phyloP scores from a whole-genome alignment of 2,329 filamentous ascomycete species.

The Colletotrichum falcatum region DNA sequence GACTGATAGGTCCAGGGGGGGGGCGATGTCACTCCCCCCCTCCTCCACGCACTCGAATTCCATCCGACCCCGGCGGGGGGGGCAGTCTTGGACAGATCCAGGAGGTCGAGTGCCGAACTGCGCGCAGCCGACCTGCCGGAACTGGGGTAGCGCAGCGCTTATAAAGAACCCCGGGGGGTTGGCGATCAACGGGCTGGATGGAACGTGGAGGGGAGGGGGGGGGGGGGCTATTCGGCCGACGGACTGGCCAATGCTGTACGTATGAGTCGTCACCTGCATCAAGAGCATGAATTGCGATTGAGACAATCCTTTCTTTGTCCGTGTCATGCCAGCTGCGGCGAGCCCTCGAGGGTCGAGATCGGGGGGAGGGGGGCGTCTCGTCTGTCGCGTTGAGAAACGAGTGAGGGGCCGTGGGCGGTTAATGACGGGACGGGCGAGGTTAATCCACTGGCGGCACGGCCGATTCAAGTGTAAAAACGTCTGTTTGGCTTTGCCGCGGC shows the following conservation, averaged over 20 bases:
- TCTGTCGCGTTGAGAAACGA: neutral
- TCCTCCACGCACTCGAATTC: neutral
- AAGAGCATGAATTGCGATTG: neutral
- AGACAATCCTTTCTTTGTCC: neutral
- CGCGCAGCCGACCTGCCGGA: conserved; percentile 35
- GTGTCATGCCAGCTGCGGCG: neutral
- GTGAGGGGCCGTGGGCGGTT: neutral
- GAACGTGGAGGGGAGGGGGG: neutral
- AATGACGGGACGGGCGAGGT: neutral
- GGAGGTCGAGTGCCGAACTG: conserved; percentile 38
- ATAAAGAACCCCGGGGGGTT: conserved; percentile 9
- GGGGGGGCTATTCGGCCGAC: neutral
- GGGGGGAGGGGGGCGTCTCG: neutral
- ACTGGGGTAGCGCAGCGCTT: conserved; percentile 38
- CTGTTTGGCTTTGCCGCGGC: neutral
- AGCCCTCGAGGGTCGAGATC: neutral
- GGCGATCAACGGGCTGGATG: conserved; percentile 2
- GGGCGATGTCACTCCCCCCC: conserved; percentile 14
- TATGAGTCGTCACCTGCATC: neutral
- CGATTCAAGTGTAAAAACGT: conserved; percentile 15
- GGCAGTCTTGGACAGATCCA: conserved; percentile 20
- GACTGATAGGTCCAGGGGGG: conserved; percentile 3
- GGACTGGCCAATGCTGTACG: neutral
- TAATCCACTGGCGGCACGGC: neutral
- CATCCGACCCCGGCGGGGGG: conserved; percentile 8